phyloP scores from a whole-genome alignment of 257 asterid genomes.

The Solanum pinnatisectum region DNA sequence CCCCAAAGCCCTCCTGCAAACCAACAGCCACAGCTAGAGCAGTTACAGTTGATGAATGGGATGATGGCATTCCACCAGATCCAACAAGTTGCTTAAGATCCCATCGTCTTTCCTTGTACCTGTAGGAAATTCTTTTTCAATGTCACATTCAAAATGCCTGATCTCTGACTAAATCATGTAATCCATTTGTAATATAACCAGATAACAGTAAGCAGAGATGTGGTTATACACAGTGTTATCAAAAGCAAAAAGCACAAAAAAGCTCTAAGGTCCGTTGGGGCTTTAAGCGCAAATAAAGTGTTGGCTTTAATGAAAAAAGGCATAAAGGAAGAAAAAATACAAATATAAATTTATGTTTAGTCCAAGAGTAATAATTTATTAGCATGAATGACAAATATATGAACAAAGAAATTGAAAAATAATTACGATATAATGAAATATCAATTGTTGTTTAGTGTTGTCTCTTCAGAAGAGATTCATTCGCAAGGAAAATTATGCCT shows the following conservation, averaged over 20 bases:
- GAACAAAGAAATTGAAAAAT: neutral
- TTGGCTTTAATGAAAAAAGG: neutral
- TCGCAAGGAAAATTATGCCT: neutral
- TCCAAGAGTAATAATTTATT: neutral
- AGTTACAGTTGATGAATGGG: constrained; percentile 13
- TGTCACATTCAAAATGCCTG: neutral
- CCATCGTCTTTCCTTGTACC: constrained; percentile 15
- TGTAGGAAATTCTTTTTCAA: neutral
- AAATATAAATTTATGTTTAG: neutral
- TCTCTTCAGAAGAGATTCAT: neutral
- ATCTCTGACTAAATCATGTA: neutral
- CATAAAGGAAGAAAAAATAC: neutral
- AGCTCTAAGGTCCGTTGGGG: neutral
- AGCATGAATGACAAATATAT: neutral
- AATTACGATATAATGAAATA: neutral
- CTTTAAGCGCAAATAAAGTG: neutral
- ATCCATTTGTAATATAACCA: neutral
- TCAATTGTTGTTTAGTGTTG: neutral
- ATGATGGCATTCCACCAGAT: constrained; percentile 17
- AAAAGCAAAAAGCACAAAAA: neutral
- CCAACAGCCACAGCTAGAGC: constrained; percentile 11
- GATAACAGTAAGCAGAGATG: neutral
- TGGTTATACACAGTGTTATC: neutral
- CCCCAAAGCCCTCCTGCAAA: constrained; percentile 6
- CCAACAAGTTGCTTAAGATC: constrained; percentile 5